Evolutionary conservation across 768 basidiomycete genomes (phyloP).

Genomic region (Phylloporus arenicola): DNA sequence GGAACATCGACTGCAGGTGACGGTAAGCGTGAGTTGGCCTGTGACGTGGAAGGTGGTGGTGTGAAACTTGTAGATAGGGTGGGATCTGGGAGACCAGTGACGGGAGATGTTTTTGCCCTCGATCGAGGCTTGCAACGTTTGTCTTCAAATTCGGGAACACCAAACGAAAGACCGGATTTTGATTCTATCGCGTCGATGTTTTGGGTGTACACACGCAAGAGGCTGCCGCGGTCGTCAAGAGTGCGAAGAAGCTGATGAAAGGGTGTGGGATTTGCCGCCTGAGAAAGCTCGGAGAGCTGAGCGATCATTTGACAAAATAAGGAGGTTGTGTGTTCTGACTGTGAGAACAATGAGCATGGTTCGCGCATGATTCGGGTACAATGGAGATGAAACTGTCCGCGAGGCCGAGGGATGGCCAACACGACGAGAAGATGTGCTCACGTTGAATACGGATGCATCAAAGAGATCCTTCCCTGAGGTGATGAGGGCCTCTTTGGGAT

Average conservation of each 20-base stretch:
- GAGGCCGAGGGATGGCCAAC: slow-evolving; percentile 2
- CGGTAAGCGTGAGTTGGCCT: slow-evolving; percentile 36
- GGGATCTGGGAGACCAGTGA: slow-evolving; percentile 12
- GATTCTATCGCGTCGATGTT: slow-evolving; percentile 88
- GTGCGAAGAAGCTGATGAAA: slow-evolving; percentile 73
- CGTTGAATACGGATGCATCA: slow-evolving; percentile 85
- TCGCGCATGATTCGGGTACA: slow-evolving; percentile 1
- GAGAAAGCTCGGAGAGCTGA: slow-evolving; percentile 66
- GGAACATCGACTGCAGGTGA: slow-evolving; percentile 58
- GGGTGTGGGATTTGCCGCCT: slow-evolving; percentile 67
- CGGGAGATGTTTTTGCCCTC: slow-evolving; percentile 35
- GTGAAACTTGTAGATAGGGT: slow-evolving; percentile 11
- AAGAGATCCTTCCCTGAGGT: slow-evolving; percentile 83
- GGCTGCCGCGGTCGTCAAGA: slow-evolving; percentile 69
- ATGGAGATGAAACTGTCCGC: slow-evolving; percentile 1
- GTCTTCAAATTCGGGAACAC: slow-evolving; percentile 66
- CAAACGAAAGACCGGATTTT: slow-evolving; percentile 82
- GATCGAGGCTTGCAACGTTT: slow-evolving; percentile 50
- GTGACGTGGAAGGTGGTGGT: slow-evolving; percentile 15
- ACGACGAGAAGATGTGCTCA: slow-evolving; percentile 33
- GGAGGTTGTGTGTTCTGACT: slow-evolving; percentile 72
- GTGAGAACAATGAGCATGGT: slow-evolving; percentile 21
- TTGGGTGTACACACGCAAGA: slow-evolving; percentile 88
- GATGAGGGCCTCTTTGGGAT: slow-evolving; percentile 66
- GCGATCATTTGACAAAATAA: slow-evolving; percentile 90